These are phyloP conservation scores for Abrus precatorius DNA, from an alignment of 306 rosid species.

Conservation along the genomic window DNA sequence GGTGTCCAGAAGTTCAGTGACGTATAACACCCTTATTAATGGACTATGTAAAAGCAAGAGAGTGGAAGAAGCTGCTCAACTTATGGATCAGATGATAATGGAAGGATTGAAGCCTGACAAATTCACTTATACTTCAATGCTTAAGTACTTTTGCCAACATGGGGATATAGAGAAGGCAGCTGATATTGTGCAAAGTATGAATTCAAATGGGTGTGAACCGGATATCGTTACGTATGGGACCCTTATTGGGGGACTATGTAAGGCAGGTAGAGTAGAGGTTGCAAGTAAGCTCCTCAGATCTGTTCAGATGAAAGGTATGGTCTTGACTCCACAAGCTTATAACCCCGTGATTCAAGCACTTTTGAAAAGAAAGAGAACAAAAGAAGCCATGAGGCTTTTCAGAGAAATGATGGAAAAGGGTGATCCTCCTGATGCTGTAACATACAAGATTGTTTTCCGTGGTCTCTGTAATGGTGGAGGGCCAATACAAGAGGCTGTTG, in stretches of 20 bases:
- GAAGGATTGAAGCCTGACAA: slow-evolving; percentile 90
- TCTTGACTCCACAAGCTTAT: slow-evolving; percentile 80
- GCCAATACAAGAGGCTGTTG: slow-evolving; percentile 84
- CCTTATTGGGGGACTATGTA: slow-evolving; percentile 83
- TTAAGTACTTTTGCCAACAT: slow-evolving; percentile 70
- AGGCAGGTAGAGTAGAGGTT: slow-evolving; percentile 82
- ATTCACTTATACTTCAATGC: slow-evolving; percentile 90
- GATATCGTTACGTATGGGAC: slow-evolving; percentile 89
- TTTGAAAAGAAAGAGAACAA: slow-evolving; percentile 75
- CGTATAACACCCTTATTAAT: slow-evolving; percentile 86
- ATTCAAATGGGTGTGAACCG: slow-evolving; percentile 80
- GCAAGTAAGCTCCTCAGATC: slow-evolving; percentile 90
- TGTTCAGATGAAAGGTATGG: slow-evolving; percentile 87
- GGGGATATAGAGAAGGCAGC: slow-evolving; percentile 90
- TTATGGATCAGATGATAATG: slow-evolving; percentile 98
- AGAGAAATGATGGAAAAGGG: slow-evolving; percentile 90
- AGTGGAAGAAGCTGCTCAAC: slow-evolving; percentile 88
- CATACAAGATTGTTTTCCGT: slow-evolving; percentile 80
- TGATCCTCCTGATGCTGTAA: slow-evolving; percentile 77
- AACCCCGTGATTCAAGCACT: slow-evolving; percentile 82
- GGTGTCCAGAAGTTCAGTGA: slow-evolving; percentile 82
- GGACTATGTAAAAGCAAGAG: slow-evolving; percentile 82
- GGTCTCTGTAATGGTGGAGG: slow-evolving; percentile 97
- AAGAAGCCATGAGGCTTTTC: slow-evolving; percentile 86
- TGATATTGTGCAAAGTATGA: slow-evolving; percentile 88